These are phyloP conservation scores for Cylindrotheca fusiformis DNA, from an alignment of 108 stramenopile species.

Conservation along the genomic window DNA sequence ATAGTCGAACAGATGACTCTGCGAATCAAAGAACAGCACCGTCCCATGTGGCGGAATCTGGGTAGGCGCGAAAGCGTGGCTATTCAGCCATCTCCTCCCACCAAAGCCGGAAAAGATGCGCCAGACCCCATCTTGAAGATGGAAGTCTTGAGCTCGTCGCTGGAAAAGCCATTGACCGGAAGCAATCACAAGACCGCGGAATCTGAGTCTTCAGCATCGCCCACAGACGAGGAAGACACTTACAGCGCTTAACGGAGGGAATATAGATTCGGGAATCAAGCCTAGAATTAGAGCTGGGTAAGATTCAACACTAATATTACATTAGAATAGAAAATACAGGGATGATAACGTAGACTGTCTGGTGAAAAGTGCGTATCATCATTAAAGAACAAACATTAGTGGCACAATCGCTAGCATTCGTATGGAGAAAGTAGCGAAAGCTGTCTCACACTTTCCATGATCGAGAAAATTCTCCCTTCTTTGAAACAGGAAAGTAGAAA, in stretches of 20 bases:
- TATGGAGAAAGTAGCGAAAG: too few species aligned
- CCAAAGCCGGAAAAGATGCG: background rate
- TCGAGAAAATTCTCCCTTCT: too few species aligned
- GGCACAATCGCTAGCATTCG: too few species aligned
- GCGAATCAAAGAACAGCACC: background rate
- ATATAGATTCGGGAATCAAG: too few species aligned
- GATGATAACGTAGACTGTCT: too few species aligned
- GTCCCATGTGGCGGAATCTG: background rate
- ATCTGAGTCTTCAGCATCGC: background rate
- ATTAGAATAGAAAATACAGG: too few species aligned
- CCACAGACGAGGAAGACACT: background rate
- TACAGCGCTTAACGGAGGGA: background rate
- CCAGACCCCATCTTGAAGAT: background rate
- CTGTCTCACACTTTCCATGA: too few species aligned
- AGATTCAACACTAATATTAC: too few species aligned
- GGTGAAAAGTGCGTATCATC: too few species aligned
- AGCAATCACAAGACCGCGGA: background rate
- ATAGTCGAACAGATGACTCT: conserved; percentile 13
- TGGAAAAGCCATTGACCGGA: background rate
- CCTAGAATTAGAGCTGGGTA: too few species aligned
- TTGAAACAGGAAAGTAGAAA: too few species aligned
- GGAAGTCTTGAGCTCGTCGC: background rate
- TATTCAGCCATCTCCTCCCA: background rate
- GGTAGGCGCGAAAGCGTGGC: background rate
- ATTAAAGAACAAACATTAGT: too few species aligned